phyloP scores from a whole-genome alignment of 164 flowering plant species.

The Cinnamomum micranthum region DNA sequence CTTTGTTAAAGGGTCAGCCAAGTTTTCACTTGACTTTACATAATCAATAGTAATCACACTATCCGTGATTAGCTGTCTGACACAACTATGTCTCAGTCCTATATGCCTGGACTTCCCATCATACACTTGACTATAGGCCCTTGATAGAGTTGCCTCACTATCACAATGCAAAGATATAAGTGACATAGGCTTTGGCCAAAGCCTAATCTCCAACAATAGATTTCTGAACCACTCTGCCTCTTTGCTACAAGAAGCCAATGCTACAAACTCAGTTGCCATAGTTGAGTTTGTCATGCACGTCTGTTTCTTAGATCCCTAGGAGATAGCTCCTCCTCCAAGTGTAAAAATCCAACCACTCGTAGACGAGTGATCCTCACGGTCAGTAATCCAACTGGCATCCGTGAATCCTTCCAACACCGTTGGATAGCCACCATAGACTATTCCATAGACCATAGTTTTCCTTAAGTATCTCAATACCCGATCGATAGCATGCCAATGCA shows the following conservation, averaged over 20 bases:
- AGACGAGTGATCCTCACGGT: not conserved
- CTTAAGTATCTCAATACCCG: not conserved
- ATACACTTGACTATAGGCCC: not conserved
- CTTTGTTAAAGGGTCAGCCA: too few relatives aligned
- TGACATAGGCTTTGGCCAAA: not conserved
- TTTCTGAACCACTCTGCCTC: not conserved
- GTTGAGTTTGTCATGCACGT: too few relatives aligned
- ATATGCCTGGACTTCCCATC: not conserved
- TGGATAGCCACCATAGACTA: not conserved
- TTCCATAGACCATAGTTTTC: not conserved
- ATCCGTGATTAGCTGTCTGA: not conserved
- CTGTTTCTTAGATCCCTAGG: too few relatives aligned
- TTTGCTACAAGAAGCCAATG: not conserved
- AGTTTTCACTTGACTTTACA: too few relatives aligned
- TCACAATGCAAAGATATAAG: not conserved
- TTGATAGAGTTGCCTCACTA: not conserved
- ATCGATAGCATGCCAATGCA: not conserved
- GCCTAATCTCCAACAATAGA: too few relatives aligned
- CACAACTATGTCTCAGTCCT: not conserved
- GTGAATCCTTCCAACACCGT: not conserved
- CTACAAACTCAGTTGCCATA: too few relatives aligned
- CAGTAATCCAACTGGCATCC: not conserved
- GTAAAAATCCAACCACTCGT: not conserved
- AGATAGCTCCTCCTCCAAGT: too few relatives aligned
- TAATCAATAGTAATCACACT: too few relatives aligned